Base-by-base conservation (phyloP, 768 basidiomycete genomes). In the Terana coerulea region DNA sequence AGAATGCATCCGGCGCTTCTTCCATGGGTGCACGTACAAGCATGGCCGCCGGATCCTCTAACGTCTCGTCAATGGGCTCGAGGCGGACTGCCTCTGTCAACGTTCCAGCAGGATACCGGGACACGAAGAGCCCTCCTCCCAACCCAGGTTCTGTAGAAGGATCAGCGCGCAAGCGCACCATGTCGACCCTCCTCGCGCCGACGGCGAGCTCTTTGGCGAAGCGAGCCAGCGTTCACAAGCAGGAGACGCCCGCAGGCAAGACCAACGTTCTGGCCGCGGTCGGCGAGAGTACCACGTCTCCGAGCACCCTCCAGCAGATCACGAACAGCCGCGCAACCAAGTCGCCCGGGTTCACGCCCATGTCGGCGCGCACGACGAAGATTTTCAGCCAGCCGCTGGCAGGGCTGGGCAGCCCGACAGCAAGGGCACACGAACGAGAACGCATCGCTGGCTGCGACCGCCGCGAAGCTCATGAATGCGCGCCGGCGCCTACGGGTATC, bases 201-300 rank as follows among this genome's bases (percentile, higher is more conserved):
- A 90, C 88, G 0, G 87, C 84, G 1, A 88, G 86, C 59, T 90
- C 88, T 1, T 68, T 89, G 21, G 88, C 88, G 2, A 50, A 51
- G 29, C 41, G 49, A 2, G 28, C 28, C 10, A 11, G 21, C 21
- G 41, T 31, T 30, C n/a, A n/a, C n/a, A n/a, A n/a, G n/a, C n/a
- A n/a, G n/a, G n/a, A n/a, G n/a, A n/a, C n/a, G n/a, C n/a, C 2
- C 47, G 17, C 29, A 14, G 30, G 31, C 15, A 24, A 25, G 26
- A 50, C 43, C 44, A 46, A n/a, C 7, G 30, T 19, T 5, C 49
- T 41, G 10, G 31, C 50, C 37, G 5, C 47, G 54, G 15, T 50
- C 58, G 39, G 50, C 61, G 0, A 47, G 29, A 5, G n/a, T n/a
- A 10, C 33, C 19, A 5, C 49, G 28, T 36, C 47, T 22, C n/a